Conservation (phyloP, 768 basidiomycete species). For the Auricularia auricula-judae region DNA sequence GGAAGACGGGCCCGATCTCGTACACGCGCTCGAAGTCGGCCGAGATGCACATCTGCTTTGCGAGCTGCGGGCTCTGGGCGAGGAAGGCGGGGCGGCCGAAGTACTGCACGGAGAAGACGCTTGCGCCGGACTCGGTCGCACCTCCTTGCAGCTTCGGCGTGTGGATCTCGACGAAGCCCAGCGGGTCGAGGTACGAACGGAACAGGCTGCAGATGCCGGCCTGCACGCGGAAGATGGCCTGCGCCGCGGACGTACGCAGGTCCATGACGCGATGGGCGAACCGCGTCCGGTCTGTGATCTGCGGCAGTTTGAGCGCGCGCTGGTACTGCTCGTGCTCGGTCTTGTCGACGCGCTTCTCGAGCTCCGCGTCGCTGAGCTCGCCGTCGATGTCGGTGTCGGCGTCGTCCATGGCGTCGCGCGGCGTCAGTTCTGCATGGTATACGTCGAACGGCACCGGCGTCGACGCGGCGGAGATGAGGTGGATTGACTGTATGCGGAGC, state of each 20-base stretch:
- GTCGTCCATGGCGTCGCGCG: not conserved
- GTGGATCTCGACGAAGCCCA: constrained; percentile 39
- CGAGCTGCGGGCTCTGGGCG: constrained; percentile 41
- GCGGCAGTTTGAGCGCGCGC: not conserved
- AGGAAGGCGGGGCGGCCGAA: constrained; percentile 39
- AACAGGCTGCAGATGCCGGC: constrained; percentile 32
- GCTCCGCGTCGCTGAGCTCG: constrained; percentile 3
- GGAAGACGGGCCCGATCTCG: constrained; percentile 40
- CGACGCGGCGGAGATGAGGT: constrained; percentile 9
- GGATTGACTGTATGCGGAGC: constrained; percentile 22
- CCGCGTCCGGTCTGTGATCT: constrained; percentile 29
- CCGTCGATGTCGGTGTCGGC: constrained; percentile 13
- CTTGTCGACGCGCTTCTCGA: not conserved
- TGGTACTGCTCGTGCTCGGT: constrained; percentile 6
- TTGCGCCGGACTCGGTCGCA: constrained; percentile 38
- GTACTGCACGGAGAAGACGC: constrained; percentile 43
- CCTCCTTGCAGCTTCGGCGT: constrained; percentile 42
- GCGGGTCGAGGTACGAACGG: constrained; percentile 30
- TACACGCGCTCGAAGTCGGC: constrained; percentile 42
- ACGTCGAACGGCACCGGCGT: not conserved
- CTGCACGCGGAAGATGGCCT: constrained; percentile 37
- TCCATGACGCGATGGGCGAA: constrained; percentile 41
- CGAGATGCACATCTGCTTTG: constrained; percentile 46
- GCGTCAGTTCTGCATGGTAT: not conserved
- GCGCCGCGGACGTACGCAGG: constrained; percentile 36